A percentile compares a stretch with the other conserved stretches of the same genome.
phyloP scores from a whole-genome alignment of 2,329 filamentous ascomycete genomes.

The Cyphellophora attinorum region DNA sequence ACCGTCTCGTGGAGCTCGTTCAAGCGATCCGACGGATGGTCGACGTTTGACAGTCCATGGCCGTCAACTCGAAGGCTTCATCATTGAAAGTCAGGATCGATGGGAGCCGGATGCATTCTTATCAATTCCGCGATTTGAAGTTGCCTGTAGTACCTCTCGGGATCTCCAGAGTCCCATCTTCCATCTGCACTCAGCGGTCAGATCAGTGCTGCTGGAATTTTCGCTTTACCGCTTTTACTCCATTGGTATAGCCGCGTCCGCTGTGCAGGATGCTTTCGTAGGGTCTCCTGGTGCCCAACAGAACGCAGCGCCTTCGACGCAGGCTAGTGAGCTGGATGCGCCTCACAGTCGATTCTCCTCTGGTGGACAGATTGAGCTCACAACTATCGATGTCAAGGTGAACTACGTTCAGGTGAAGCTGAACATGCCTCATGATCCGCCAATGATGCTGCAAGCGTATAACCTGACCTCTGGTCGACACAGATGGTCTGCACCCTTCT shows the following conservation, averaged over 20 bases:
- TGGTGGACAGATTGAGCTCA: slow-evolving; percentile 48
- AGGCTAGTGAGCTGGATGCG: neutral
- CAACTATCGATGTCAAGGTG: slow-evolving; percentile 74
- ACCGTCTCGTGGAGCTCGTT: slow-evolving; percentile 25
- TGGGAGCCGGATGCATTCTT: slow-evolving; percentile 81
- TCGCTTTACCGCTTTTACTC: slow-evolving; percentile 92
- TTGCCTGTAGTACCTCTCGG: slow-evolving; percentile 73
- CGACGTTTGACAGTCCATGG: slow-evolving; percentile 71
- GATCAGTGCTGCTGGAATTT: slow-evolving; percentile 73
- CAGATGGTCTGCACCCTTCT: slow-evolving; percentile 75
- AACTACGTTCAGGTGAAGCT: slow-evolving; percentile 80
- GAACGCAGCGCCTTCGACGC: neutral
- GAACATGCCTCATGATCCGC: slow-evolving; percentile 79
- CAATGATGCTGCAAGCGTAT: slow-evolving; percentile 82
- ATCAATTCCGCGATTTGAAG: slow-evolving; percentile 74
- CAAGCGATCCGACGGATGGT: slow-evolving; percentile 50
- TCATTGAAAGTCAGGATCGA: slow-evolving; percentile 77
- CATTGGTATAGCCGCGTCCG: slow-evolving; percentile 68
- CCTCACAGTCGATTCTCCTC: slow-evolving; percentile 11
- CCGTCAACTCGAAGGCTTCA: slow-evolving; percentile 76
- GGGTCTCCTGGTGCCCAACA: slow-evolving; percentile 16
- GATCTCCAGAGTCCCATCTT: slow-evolving; percentile 82
- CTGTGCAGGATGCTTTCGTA: slow-evolving; percentile 60
- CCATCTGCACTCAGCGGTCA: slow-evolving; percentile 72
- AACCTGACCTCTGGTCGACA: slow-evolving; percentile 73